Conservation (phyloP, 2,329 filamentous ascomycete genomes). For the Monilinia aucupariae region DNA sequence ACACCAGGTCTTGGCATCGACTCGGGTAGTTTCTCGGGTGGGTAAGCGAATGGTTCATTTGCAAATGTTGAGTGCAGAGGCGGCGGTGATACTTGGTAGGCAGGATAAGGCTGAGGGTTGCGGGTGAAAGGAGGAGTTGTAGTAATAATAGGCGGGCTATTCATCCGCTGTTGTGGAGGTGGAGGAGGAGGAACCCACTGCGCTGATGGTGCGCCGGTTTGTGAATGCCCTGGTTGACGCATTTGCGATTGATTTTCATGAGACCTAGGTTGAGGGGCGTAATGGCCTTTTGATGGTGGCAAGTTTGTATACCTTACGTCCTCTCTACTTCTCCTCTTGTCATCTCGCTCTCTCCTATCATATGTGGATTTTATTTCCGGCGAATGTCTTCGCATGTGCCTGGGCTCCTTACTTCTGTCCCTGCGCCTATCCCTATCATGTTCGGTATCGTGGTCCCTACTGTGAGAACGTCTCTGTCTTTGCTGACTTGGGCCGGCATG, state of each 20-base stretch:
- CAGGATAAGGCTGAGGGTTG: neutral
- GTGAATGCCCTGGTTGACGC: neutral
- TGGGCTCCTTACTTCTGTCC: constrained; percentile 8
- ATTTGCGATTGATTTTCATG: neutral
- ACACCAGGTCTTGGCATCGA: constrained; percentile 5
- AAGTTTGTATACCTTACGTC: constrained; percentile 8
- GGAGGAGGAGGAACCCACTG: constrained; percentile 11
- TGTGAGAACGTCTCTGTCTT: constrained; percentile 12
- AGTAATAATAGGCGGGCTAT: constrained; percentile 7
- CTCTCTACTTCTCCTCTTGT: constrained; percentile 11
- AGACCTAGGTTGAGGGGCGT: neutral
- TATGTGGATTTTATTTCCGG: constrained; percentile 6
- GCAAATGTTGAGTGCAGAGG: constrained; percentile 6
- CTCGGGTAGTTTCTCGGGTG: constrained; percentile 13
- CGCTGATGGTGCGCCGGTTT: neutral
- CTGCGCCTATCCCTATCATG: neutral
- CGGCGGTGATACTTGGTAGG: neutral
- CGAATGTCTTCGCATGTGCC: constrained; percentile 6
- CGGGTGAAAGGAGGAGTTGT: neutral
- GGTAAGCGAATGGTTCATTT: constrained; percentile 14
- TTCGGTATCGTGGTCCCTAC: neutral
- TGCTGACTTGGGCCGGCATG: constrained; percentile 7
- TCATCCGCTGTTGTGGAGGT: constrained; percentile 3
- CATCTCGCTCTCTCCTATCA: constrained; percentile 5
- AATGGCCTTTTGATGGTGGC: constrained; percentile 1